Base-by-base conservation (phyloP, 1,139 yeast genomes). In the Cylindricascospora bacillispora region DNA sequence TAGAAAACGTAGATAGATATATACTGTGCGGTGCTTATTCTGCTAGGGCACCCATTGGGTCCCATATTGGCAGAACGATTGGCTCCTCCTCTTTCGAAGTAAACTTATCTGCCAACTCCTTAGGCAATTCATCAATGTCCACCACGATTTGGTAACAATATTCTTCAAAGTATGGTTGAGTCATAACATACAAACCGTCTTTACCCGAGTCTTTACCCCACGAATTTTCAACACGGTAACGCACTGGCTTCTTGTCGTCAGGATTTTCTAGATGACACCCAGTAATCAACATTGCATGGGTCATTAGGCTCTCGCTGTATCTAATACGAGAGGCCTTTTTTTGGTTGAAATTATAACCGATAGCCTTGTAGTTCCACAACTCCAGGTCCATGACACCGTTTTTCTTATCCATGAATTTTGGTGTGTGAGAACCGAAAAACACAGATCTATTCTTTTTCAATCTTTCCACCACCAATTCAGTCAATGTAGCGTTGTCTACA, bases 31-130 rank as follows among this genome's bases (percentile, higher is more conserved):
- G n/a, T 14, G 21, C 5, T 33, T 32, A 47, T 10, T 41, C 31
- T 18, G 93, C 93, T 37, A 81, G 62, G 2, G 92, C 78, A 30
- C 93, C 93, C 80, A 82, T 76, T 29, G 93, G 93, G 49, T 81
- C 93, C 65, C 79, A 80, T 35, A 73, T 74, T 27, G 92, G 92
- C 35, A 81, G 63, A 7, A 66, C 67, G 33, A 60, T 62, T 37
- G 70, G 76, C 22, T 68, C 63, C 26, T 51, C 50, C 4, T 39
- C 35, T 22, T 40, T 41, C 2, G 37, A 17, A 3, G 32, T 34
- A 40, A 54, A 53, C 40, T 67, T 65, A 27, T 60, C 54, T 49
- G 70, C 66, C 25, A 71, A 47, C 5, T 62, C 59, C 34, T 57
- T 59, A 26, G 70, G 69, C 34, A 69, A 68, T 33, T 65, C 66